Base-by-base conservation (phyloP, 176 grass and related monocot species). In the Phoenix dactylifera region DNA sequence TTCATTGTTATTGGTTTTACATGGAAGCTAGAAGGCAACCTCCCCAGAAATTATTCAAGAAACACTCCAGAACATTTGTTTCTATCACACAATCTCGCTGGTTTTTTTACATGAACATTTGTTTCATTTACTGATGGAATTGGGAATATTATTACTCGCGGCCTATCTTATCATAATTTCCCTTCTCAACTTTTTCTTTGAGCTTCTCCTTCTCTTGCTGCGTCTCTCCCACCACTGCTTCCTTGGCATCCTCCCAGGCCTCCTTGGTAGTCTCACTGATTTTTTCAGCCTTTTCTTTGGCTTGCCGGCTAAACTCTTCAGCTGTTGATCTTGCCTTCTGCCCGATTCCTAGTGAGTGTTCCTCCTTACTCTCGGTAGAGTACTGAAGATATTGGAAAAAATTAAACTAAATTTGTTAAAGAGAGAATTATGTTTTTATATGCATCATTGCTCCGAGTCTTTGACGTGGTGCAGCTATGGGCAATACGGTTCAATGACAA, bases 251-350 rank as follows among this genome's bases (percentile, higher is more conserved):
- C 6, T 85, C 75, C 72, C 73, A n/a, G 0, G 39, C 77, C 20
- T 91, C 93, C 79, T 78, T 85, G 0, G 73, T 67, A 3, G 32
- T 73, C 29, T 92, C 69, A 1, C 22, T 18, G 5, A 81, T 63
- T 20, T 80, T 71, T 1, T 92, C 87, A 1, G 84, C 69, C 64
- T 88, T 98, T 73, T 88, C 84, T 73, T 88, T 92, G 55, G 93
- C 93, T 28, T 83, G 82, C 35, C 85, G 83, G 52, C 85, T 4
- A 70, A 92, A 98, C 79, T 92, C 87, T 26, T 92, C 84, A 0
- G 87, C 93, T 0, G 93, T 88, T 16, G 93, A 88, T 54, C 69
- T 74, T 9, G 87, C 93, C 50, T 92, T 91, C 4, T 86, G 78
- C 0, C 63, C 73, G 3, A 92, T 76, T 58, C 65, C 58, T 9